Conservation (phyloP, 495 filamentous ascomycete species). For the Tuber borchii region DNA sequence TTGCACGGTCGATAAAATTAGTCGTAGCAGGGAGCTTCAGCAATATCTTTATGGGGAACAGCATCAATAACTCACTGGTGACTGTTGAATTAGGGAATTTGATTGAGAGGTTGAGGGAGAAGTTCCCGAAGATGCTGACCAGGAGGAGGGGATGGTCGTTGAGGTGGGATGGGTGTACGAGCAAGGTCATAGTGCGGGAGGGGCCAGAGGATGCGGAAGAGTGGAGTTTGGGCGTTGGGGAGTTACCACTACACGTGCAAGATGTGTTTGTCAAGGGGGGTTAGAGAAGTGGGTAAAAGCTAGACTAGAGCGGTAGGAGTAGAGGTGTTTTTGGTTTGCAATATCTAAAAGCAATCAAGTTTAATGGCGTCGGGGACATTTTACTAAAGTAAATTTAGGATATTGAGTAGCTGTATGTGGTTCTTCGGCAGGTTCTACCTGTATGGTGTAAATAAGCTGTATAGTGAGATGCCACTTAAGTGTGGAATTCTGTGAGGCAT, state of each 20-base stretch:
- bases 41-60: slow-evolving; percentile 82
- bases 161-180: slow-evolving; percentile 72
- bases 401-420: not conserved
- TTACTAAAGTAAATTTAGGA: not conserved
- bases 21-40: slow-evolving; percentile 81
- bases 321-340: slow-evolving; percentile 7
- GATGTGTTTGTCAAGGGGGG: slow-evolving; percentile 78
- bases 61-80: slow-evolving; percentile 88
- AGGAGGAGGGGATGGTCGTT: slow-evolving; percentile 83
- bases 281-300: slow-evolving; percentile 80
- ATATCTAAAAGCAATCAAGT: not conserved
- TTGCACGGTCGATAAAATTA: slow-evolving; percentile 76
- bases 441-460: not conserved
- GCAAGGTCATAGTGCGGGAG: slow-evolving; percentile 63
- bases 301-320: slow-evolving; percentile 45
- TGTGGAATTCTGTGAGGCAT: not conserved
- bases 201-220: slow-evolving; percentile 51
- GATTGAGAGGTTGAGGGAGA: slow-evolving; percentile 60
- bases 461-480: not conserved
- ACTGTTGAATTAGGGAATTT: slow-evolving; percentile 72
- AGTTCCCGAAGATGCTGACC: slow-evolving; percentile 63
- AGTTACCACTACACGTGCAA: slow-evolving; percentile 82
- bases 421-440: not conserved
- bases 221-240: slow-evolving; percentile 78
- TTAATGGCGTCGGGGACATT: not conserved